Evolutionary conservation across 257 asterid genomes (phyloP).

Genomic region (Fraxinus excelsior): DNA sequence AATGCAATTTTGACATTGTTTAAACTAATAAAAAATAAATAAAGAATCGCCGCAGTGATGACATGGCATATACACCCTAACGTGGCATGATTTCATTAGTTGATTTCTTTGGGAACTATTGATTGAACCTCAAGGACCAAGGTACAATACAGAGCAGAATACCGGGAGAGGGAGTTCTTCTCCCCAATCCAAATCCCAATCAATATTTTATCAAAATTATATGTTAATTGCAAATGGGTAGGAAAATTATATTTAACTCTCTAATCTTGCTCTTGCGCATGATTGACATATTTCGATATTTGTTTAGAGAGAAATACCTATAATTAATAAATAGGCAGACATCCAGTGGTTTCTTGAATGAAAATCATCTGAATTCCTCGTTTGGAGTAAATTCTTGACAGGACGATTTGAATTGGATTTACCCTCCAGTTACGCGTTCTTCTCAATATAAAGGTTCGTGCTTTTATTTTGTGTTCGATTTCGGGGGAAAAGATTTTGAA

Average conservation of each 20-base stretch:
- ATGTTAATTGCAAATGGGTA: background rate
- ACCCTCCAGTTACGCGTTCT: conserved; percentile 29
- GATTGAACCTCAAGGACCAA: too few species aligned
- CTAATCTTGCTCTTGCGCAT: background rate
- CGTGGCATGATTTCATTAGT: too few species aligned
- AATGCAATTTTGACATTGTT: too few species aligned
- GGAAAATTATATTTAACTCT: background rate
- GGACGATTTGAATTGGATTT: conserved; percentile 31
- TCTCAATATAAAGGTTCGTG: conserved; percentile 25
- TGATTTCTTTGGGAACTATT: too few species aligned
- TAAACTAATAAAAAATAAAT: too few species aligned
- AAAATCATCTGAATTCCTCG: conserved; percentile 30
- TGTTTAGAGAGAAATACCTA: conserved; percentile 25
- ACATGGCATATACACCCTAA: too few species aligned
- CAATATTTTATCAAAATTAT: too few species aligned
- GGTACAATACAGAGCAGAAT: too few species aligned
- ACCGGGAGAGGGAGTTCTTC: too few species aligned
- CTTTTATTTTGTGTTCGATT: background rate
- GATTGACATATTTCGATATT: background rate
- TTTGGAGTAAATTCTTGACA: conserved; percentile 29
- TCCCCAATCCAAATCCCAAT: too few species aligned
- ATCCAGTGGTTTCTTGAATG: conserved; percentile 32
- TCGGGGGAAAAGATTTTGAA: conserved; percentile 14
- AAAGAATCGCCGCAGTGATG: too few species aligned
- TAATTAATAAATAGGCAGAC: conserved; percentile 28